Percentiles rank a stretch among this genome's conserved stretches.
Evolutionary conservation across 1,284 basidiomycete species (phyloP).

Genomic region (Cutaneotrichosporon curvatum): DNA sequence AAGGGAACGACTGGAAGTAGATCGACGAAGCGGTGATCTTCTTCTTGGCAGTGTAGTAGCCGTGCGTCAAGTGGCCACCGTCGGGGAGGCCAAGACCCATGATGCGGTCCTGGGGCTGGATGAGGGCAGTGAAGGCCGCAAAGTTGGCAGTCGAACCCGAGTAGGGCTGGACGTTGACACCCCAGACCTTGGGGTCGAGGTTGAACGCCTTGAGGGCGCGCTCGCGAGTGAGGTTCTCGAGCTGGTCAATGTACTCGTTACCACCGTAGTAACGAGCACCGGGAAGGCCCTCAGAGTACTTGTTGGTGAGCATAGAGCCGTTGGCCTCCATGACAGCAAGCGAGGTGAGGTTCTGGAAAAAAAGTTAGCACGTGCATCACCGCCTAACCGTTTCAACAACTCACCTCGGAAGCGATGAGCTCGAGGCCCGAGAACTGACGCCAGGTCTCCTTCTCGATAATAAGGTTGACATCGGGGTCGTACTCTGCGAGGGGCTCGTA

Average conservation of each 20-base stretch:
- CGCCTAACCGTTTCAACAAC: constrained; percentile 5
- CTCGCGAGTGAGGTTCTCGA: constrained; percentile 90
- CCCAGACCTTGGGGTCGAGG: constrained; percentile 85
- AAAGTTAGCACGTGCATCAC: constrained; percentile 4
- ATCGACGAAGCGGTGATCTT: constrained; percentile 99
- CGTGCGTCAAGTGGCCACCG: constrained; percentile 96
- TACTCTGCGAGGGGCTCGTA: constrained; percentile 81
- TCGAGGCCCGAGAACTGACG: constrained; percentile 96
- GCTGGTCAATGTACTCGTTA: constrained; percentile 93
- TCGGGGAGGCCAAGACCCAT: constrained; percentile 99
- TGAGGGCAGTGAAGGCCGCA: constrained; percentile 90
- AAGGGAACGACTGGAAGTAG: constrained; percentile 99
- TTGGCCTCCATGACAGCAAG: constrained; percentile 95
- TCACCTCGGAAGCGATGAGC: constrained; percentile 43
- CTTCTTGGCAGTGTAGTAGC: constrained; percentile 98
- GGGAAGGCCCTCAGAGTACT: constrained; percentile 94
- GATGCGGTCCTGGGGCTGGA: constrained; percentile 95
- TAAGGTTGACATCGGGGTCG: constrained; percentile 90
- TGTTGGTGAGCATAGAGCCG: constrained; percentile 97
- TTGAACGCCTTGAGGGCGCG: constrained; percentile 95
- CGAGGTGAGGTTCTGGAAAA: constrained; percentile 80
- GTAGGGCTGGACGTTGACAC: constrained; percentile 99
- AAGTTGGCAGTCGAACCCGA: constrained; percentile 95
- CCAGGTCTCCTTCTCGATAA: constrained; percentile 99
- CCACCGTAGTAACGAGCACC: constrained; percentile 96